phyloP scores from a whole-genome alignment of 345 rosid genomes.

The Capsella bursapastoris region DNA sequence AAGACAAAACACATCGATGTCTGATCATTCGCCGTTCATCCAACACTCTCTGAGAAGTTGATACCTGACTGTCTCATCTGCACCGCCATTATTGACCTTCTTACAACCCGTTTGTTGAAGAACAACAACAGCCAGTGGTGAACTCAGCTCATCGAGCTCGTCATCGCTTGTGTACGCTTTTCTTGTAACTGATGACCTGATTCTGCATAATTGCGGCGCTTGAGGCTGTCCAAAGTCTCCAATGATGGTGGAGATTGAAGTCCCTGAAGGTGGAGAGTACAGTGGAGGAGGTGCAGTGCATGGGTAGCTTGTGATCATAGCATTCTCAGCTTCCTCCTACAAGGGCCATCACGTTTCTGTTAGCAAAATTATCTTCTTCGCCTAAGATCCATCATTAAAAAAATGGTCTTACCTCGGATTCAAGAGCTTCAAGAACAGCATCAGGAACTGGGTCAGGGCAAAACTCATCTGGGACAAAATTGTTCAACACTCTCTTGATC shows the following conservation, averaged over 20 bases:
- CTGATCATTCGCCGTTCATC: constrained; percentile 58
- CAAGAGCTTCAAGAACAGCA: constrained; percentile 76
- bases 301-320: constrained; percentile 54
- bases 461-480: constrained; percentile 83
- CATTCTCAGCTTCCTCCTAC: constrained; percentile 39
- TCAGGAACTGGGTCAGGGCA: constrained; percentile 90
- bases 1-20: constrained; percentile 14
- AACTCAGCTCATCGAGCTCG: constrained; percentile 85
- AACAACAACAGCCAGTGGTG: constrained; percentile 65
- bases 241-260: constrained; percentile 49
- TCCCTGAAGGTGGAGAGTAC: constrained; percentile 68
- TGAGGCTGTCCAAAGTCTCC: constrained; percentile 53
- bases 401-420: constrained; percentile 62
- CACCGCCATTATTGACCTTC: constrained; percentile 27
- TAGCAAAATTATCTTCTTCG: constrained; percentile 16
- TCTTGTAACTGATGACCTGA: constrained; percentile 65
- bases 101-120: constrained; percentile 36
- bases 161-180: constrained; percentile 87
- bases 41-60: constrained; percentile 81
- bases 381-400: neutral
- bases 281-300: constrained; percentile 61
- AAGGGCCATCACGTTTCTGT: constrained; percentile 29
- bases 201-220: constrained; percentile 55
- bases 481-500: constrained; percentile 78
- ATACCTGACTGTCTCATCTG: constrained; percentile 55